A percentile compares a stretch with the other conserved stretches of the same genome.
Evolutionary conservation across 208 protist species (phyloP).

Genomic region (Leptomonas seymouri): DNA sequence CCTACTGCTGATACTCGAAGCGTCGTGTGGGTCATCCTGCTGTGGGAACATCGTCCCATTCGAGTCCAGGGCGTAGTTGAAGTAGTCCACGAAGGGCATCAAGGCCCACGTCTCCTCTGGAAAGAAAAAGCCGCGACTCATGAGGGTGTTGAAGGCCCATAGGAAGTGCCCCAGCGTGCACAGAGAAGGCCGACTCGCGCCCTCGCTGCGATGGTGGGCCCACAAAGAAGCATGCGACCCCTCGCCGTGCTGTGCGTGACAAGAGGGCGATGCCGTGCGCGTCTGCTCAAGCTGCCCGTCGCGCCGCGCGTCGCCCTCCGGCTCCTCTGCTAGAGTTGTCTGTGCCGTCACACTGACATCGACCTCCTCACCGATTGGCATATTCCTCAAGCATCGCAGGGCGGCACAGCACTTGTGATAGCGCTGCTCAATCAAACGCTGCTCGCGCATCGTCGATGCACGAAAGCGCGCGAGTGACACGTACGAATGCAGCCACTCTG

Average conservation of each 20-base stretch:
- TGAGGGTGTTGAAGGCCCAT: conserved; percentile 87
- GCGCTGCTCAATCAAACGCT: conserved; percentile 38
- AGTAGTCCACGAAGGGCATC: conserved; percentile 93
- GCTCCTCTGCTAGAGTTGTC: background rate
- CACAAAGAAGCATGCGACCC: background rate
- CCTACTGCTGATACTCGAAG: conserved; percentile 13
- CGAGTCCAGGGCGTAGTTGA: conserved; percentile 83
- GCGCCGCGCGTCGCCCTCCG: background rate
- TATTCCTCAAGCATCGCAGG: conserved; percentile 35
- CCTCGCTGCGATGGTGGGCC: background rate
- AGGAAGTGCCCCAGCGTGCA: conserved; percentile 68
- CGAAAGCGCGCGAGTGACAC: conserved; percentile 54
- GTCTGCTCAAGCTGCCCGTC: background rate
- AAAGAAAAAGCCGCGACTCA: conserved; percentile 86
- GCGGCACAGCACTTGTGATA: conserved; percentile 42
- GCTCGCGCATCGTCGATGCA: conserved; percentile 43
- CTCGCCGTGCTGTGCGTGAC: background rate
- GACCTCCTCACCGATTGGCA: conserved; percentile 20
- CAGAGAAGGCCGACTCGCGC: background rate
- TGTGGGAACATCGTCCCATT: conserved; percentile 69
- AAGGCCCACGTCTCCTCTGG: conserved; percentile 87
- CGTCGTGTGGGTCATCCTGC: conserved; percentile 21
- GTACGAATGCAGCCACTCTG: conserved; percentile 20
- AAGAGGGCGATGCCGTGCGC: too few relatives aligned
- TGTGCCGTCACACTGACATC: background rate